Evolutionary conservation across 768 basidiomycete species (phyloP), one percentile per base, ranked within the genome.

Genomic region (Russula sp.): DNA sequence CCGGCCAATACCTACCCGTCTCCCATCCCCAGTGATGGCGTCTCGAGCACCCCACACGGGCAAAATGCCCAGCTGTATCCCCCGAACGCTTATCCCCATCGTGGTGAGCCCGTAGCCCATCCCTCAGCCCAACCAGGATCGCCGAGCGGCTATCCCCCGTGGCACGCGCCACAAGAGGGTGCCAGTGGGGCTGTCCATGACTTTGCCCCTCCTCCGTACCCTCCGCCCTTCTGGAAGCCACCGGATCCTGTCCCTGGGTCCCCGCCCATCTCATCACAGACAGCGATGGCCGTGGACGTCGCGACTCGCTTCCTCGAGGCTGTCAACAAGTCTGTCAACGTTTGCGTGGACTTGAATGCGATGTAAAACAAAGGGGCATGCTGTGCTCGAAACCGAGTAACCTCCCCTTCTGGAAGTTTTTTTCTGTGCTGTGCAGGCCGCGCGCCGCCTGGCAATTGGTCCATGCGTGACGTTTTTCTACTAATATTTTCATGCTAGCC

Each of bases 241-340:
- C 61, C 50, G 1, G 20, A 22, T 1, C 56, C 32, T 7, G n/a
- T 13, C 1, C 49, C 56, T 10, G 36, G 38, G 16, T 35, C 45
- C 0, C 45, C 50, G 2, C 32, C 38, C 2, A 7, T 35, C 0
- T 25, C 61, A 7, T 5, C 20, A 0, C 39, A 18, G n/a, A 50
- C 56, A 2, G 10, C 3, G 2, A 16, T 29, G 0, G 57, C 57
- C 3, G 58, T 42, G 7, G 57, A 53, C 8, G 52, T 43, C 7
- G 62, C 62, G 3, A 54, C 34, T 13, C 36, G 62, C 7, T 63
- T 46, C 42, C 46, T 63, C n/a, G 62, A 63, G 14, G 62, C 41
- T 6, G 46, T 59, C 38, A 48, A 59, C 6, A 63, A 54, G n/a
- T 57, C 62, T 5, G 29, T 63, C 18, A 50, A 25, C 8, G 7